These are phyloP conservation scores for Nothopassalora personata DNA, from an alignment of 2,329 filamentous ascomycete genomes.

Conservation along the genomic window DNA sequence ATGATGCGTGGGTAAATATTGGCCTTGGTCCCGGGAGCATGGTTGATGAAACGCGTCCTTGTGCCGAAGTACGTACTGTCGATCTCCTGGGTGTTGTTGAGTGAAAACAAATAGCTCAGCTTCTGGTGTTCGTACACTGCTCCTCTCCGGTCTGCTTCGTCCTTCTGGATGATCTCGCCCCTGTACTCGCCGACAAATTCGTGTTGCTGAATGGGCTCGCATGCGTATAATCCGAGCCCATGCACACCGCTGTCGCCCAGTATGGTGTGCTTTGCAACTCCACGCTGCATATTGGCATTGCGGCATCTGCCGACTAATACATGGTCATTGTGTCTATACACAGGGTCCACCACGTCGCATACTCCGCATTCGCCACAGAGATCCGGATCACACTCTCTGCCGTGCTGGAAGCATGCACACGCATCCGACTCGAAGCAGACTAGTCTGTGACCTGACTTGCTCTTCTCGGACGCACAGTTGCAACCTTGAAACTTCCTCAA, in stretches of 20 bases:
- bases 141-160: constrained; percentile 65
- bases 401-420: constrained; percentile 67
- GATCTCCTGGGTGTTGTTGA: constrained; percentile 52
- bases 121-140: constrained; percentile 58
- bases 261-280: constrained; percentile 58
- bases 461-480: constrained; percentile 28
- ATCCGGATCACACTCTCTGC: constrained; percentile 75
- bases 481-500: constrained; percentile 46
- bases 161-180: constrained; percentile 67
- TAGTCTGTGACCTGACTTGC: constrained; percentile 36
- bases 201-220: constrained; percentile 59
- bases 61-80: constrained; percentile 75
- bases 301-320: constrained; percentile 59
- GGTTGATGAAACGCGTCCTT: constrained; percentile 78
- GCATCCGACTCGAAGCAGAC: constrained; percentile 36
- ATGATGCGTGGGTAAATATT: constrained; percentile 64
- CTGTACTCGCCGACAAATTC: constrained; percentile 79
- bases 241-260: constrained; percentile 67
- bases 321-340: constrained; percentile 56
- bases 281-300: constrained; percentile 68
- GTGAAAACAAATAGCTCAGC: constrained; percentile 56
- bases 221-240: constrained; percentile 71
- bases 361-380: constrained; percentile 69
- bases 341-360: constrained; percentile 61
- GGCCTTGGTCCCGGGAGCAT: constrained; percentile 52